A percentile compares a stretch with the other conserved stretches of the same genome.
phyloP scores from a whole-genome alignment of 768 basidiomycete species.

The Roridomyces roridus region DNA sequence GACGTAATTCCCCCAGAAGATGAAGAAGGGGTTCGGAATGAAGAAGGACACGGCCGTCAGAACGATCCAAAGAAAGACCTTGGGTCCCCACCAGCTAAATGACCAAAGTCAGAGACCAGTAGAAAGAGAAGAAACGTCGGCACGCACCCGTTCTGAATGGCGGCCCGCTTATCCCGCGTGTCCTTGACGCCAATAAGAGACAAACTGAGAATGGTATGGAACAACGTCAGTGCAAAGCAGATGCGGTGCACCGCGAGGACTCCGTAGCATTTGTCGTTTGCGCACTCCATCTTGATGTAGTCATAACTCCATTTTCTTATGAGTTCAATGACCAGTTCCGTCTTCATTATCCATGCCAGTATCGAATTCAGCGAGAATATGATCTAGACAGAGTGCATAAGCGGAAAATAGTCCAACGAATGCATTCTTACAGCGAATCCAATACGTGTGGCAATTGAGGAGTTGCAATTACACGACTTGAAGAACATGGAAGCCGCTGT shows the following conservation, averaged over 20 bases:
- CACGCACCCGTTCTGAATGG: conserved; percentile 93
- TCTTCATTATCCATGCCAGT: conserved; percentile 96
- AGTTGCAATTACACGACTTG: conserved; percentile 99
- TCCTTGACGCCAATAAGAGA: conserved; percentile 87
- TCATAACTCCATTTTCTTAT: conserved; percentile 95
- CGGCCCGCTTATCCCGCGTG: conserved; percentile 90
- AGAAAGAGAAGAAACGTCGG: background rate
- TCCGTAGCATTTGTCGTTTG: conserved; percentile 92
- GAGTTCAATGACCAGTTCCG: conserved; percentile 81
- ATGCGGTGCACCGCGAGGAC: conserved; percentile 96
- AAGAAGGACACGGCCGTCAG: conserved; percentile 86
- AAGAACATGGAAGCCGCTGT: conserved; percentile 96
- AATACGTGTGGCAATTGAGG: conserved; percentile 95
- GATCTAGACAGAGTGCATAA: conserved; percentile 56
- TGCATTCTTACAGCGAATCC: conserved; percentile 80
- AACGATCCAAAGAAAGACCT: conserved; percentile 87
- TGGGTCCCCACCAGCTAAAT: conserved; percentile 97
- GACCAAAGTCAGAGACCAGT: conserved; percentile 3
- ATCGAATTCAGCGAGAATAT: conserved; percentile 97
- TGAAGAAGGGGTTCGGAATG: conserved; percentile 97
- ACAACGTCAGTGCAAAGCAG: conserved; percentile 91
- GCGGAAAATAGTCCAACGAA: background rate
- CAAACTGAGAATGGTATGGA: conserved; percentile 83
- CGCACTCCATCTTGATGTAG: conserved; percentile 98
- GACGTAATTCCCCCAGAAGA: conserved; percentile 96